These are phyloP conservation scores for Cyberlindnera amylophila DNA, from an alignment of 805 yeast genomes.

Conservation along the genomic window DNA sequence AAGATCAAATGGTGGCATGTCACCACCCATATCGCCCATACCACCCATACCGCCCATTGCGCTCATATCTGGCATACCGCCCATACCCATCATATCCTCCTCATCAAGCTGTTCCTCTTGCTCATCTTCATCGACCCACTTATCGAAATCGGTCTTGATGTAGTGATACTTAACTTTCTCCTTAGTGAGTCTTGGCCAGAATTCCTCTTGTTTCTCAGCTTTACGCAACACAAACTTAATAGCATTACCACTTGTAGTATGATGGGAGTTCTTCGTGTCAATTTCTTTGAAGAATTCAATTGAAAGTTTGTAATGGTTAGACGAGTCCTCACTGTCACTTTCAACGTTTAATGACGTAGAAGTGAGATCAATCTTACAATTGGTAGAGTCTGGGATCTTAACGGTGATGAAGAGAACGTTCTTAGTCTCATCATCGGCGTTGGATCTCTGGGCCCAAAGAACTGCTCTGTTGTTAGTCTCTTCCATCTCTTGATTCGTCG, in stretches of 20 bases:
- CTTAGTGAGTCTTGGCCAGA: slow-evolving; percentile 94
- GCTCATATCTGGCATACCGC: slow-evolving; percentile 22
- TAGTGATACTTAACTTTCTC: slow-evolving; percentile 75
- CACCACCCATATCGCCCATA: slow-evolving; percentile 30
- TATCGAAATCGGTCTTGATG: slow-evolving; percentile 92
- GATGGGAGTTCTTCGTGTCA: slow-evolving; percentile 58
- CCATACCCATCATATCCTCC: slow-evolving; percentile 29
- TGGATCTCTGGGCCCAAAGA: slow-evolving; percentile 96
- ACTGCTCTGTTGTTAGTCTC: slow-evolving; percentile 33
- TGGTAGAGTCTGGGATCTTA: slow-evolving; percentile 63
- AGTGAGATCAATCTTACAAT: slow-evolving; percentile 60
- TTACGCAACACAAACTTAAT: slow-evolving; percentile 65
- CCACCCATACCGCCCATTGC: slow-evolving; percentile 28
- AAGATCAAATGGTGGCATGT: slow-evolving; percentile 16
- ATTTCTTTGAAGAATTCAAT: slow-evolving; percentile 77
- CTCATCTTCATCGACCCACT: slow-evolving; percentile 98
- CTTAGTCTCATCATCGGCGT: slow-evolving; percentile 63
- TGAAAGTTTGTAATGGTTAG: slow-evolving; percentile 52
- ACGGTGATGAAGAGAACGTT: slow-evolving; percentile 76
- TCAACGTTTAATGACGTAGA: slow-evolving; percentile 50
- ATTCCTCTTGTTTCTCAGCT: slow-evolving; percentile 64
- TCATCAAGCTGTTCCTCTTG: slow-evolving; percentile 48
- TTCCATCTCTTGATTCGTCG: no score
- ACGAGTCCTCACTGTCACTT: slow-evolving; percentile 43
- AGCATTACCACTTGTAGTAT: slow-evolving; percentile 53